Base-by-base conservation (phyloP, 345 rosid genomes). In the Euphorbia pulcherrima region DNA sequence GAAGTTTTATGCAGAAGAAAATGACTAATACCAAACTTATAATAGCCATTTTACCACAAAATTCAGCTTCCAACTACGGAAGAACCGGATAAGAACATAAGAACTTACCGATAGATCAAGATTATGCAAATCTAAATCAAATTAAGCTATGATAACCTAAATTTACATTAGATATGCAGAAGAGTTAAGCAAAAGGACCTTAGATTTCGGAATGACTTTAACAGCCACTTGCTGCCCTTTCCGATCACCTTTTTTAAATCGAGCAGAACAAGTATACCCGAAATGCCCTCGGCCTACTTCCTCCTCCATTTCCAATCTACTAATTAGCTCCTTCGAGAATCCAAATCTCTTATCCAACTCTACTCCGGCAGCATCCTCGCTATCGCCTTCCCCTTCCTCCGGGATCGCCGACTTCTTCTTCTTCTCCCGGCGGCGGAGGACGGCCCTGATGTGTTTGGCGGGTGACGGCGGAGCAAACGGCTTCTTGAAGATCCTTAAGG, bases 231-330 rank as follows among this genome's bases (percentile, higher is more conserved):
- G 88, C 62, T 83, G 90, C 55, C 90, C 97, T 70, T 92, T 90
- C 54, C 79, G 78, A 68, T 86, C 94, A 58, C 99, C 97, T 77
- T 90, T 92, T 85, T 86, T 95, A 78, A 83, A 92, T 81, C 68
- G 88, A 20, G 97, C 99, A 71, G 89, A 84, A 69, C 99, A 92
- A 72, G 99, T 92, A 64, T 87, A 92, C 62, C 99, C 99, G 77
- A 88, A 92, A 86, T 95, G 99, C 33, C 99, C 99, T 74, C 99
- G 70, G 55, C 99, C 99, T 54, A 92, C 92, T 74, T 92, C 99
- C 35, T 85, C 90, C 30, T 93, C 96, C 10, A 92, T 59, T 62
- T 92, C 99, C 57, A 86, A 60, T 69, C 67, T 83, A 67, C 85
- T 87, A 35, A 66, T 78, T 59, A 95, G 72, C 69, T 92, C 91